Conservation (phyloP, 176 grass and related monocot species). For the Paspalum notatum region DNA sequence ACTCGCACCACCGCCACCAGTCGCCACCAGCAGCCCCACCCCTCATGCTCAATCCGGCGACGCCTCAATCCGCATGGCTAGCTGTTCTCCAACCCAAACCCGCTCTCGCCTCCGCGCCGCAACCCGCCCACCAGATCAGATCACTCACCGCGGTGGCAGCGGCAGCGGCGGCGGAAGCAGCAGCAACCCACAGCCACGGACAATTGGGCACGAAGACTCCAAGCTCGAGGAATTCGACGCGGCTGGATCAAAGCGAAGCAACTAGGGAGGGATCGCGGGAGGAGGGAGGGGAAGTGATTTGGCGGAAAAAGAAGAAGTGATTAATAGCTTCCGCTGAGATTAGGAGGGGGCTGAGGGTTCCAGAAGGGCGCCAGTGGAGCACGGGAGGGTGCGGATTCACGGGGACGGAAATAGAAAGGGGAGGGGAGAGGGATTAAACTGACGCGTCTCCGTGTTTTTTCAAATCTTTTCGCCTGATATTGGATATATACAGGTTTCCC, state of each 20-base stretch:
- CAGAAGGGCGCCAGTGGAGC: slow-evolving; percentile 56
- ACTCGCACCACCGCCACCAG: slow-evolving; percentile 45
- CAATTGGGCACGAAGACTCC: slow-evolving; percentile 27
- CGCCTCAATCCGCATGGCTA: slow-evolving; percentile 44
- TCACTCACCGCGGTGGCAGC: not conserved
- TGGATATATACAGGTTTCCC: not conserved
- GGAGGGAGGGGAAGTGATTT: slow-evolving; percentile 18
- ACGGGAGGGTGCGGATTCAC: slow-evolving; percentile 57
- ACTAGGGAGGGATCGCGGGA: slow-evolving; percentile 7
- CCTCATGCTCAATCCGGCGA: slow-evolving; percentile 53
- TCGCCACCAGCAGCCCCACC: slow-evolving; percentile 31
- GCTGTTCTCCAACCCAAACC: not conserved
- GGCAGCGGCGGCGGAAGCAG: not conserved
- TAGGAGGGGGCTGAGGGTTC: slow-evolving; percentile 42
- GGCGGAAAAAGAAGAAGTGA: slow-evolving; percentile 10
- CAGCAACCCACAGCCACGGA: not conserved
- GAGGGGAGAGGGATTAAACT: slow-evolving; percentile 34
- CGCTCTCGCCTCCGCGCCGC: not conserved
- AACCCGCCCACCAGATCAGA: slow-evolving; percentile 41
- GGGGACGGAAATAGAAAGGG: slow-evolving; percentile 41
- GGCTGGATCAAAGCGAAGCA: slow-evolving; percentile 36
- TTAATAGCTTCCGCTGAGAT: slow-evolving; percentile 34
- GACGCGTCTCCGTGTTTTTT: slow-evolving; percentile 24
- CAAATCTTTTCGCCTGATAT: slow-evolving; percentile 12
- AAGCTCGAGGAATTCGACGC: slow-evolving; percentile 1